Evolutionary conservation across 768 basidiomycete genomes (phyloP).

Genomic region (Panus rudis): DNA sequence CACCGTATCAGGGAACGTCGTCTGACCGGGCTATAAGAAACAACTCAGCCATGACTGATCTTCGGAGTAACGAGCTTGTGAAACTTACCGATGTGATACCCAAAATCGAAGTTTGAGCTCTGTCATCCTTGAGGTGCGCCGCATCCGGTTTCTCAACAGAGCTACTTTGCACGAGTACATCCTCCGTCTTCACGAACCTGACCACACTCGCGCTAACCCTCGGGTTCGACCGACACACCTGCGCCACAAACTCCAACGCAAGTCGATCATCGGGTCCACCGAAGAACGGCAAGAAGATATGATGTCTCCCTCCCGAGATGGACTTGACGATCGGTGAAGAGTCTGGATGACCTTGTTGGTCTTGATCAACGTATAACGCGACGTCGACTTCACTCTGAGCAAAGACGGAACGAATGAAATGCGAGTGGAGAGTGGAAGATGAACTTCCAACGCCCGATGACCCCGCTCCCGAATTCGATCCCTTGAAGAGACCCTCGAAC

Average conservation of each 20-base stretch:
- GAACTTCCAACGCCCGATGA: conserved; percentile 25
- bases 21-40: neutral
- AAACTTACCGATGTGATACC: conserved; percentile 44
- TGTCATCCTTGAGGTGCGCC: conserved; percentile 21
- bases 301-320: conserved; percentile 34
- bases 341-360: conserved; percentile 18
- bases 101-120: no score
- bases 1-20: conserved; percentile 53
- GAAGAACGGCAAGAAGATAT: conserved; percentile 85
- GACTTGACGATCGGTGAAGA: neutral
- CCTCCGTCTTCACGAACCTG: conserved; percentile 48
- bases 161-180: conserved; percentile 1
- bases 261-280: conserved; percentile 92
- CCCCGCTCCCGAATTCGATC: conserved; percentile 19
- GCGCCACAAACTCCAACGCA: conserved; percentile 77
- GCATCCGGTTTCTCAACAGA: conserved; percentile 20
- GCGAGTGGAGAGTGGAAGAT: conserved; percentile 58
- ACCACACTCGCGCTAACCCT: conserved; percentile 70
- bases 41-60: neutral
- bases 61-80: neutral
- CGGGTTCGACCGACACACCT: conserved; percentile 61
- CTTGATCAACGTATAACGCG: conserved; percentile 71
- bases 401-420: conserved; percentile 81
- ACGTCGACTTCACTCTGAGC: conserved; percentile 65
- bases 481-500: conserved; percentile 63